Evolutionary conservation across 176 grass and related monocot species (phyloP), one percentile per base, ranked within the genome.

Genomic region (Microstegium vimineum): DNA sequence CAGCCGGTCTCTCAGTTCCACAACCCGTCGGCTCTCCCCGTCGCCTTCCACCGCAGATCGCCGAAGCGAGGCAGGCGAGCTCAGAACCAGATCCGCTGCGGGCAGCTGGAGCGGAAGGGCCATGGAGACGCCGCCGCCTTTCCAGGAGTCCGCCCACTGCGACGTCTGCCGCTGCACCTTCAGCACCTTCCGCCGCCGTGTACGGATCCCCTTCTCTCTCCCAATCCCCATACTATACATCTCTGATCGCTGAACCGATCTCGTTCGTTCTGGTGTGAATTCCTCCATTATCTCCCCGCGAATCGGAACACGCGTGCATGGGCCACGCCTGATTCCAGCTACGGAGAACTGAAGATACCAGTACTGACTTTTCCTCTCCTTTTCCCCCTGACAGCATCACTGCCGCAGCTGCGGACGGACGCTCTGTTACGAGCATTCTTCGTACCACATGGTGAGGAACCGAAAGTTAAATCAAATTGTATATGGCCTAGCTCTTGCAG

Each of bases 151-250:
- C 3, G 69, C 89, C 31, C 74, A 90, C 79, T 99, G 97, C 85
- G 93, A 92, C 81, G 85, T 99, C 73, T 99, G 97, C 97, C 31
- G 62, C 87, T 94, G 97, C 60, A 92, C 91, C 87, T 99, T 99
- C 87, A 87, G 57, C 85, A 87, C 97, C 82, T 99, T 99, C 83
- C 97, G 97, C 78, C 97, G 97, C 49, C 87, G 97, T 77, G 97
- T 99, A 87, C 60, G 81, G 5, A 32, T 40, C 66, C 65, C 6
- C 64, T 32, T 70, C 37, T 6, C 75, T 10, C 28, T n/a, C 26
- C 20, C 52, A 10, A 3, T 6, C 27, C 16, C 8, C 54, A 56
- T 56, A n/a, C 1, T 4, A 23, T 11, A 57, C 20, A 18, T 35
- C 37, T 78, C 46, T 43, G 10, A 46, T 64, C 80, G 15, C 18